These are phyloP conservation scores for Phytophthora fragariaefolia DNA, from an alignment of 352 stramenopile species.

Conservation along the genomic window DNA sequence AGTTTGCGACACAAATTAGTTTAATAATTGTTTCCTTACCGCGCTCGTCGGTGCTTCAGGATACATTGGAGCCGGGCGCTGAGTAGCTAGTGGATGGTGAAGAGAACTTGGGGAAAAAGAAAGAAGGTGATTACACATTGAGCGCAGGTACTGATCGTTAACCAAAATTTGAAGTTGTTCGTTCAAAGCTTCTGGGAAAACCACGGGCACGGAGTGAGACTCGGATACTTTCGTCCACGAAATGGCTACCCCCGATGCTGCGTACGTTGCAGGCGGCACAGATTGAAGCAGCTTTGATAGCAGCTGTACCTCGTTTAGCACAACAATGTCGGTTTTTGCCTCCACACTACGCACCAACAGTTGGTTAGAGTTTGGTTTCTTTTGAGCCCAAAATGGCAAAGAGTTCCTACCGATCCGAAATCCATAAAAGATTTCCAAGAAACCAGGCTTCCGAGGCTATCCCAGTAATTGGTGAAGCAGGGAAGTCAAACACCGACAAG, in stretches of 20 bases:
- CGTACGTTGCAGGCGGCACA: constrained; percentile 61
- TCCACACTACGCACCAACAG: constrained; percentile 35
- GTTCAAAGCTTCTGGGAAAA: constrained; percentile 63
- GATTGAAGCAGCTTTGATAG: constrained; percentile 54
- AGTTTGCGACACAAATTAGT: background rate
- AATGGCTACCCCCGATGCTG: constrained; percentile 53
- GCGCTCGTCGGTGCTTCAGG: constrained; percentile 55
- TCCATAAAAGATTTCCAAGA: constrained; percentile 66
- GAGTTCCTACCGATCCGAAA: constrained; percentile 46
- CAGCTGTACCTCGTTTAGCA: constrained; percentile 48
- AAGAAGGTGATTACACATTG: constrained; percentile 55
- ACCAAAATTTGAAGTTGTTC: constrained; percentile 59
- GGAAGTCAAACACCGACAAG: constrained; percentile 46
- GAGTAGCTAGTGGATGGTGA: constrained; percentile 43
- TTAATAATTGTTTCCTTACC: constrained; percentile 24
- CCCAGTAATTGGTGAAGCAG: constrained; percentile 45
- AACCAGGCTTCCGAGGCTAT: constrained; percentile 68
- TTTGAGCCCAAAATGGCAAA: background rate
- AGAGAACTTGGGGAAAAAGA: constrained; percentile 46
- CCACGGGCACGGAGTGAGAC: constrained; percentile 67
- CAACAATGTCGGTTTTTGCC: constrained; percentile 29
- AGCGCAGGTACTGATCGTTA: constrained; percentile 54
- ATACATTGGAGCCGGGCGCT: constrained; percentile 56
- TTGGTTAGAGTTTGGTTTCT: background rate
- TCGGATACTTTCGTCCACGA: constrained; percentile 76